phyloP scores from a whole-genome alignment of 345 rosid species.

The Erysimum cheiranthoides region DNA sequence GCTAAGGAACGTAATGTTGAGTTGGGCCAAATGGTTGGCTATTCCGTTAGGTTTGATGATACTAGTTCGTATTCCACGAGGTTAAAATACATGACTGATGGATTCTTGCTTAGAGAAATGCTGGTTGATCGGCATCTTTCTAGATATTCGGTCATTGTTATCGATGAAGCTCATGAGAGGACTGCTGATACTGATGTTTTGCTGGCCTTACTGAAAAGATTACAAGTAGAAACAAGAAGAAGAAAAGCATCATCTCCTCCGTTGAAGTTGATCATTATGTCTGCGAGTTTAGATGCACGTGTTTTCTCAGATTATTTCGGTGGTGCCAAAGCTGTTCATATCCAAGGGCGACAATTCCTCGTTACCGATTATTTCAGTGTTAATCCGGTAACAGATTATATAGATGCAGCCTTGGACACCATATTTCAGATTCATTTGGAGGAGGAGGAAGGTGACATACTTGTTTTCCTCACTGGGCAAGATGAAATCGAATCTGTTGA shows the following conservation, averaged over 20 bases:
- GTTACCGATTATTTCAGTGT: conserved; percentile 75
- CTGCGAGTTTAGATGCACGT: conserved; percentile 95
- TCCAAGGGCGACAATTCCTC: conserved; percentile 83
- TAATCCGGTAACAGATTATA: conserved; percentile 72
- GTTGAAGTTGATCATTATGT: conserved; percentile 86
- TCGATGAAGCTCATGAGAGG: conserved; percentile 98
- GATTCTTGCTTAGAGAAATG: conserved; percentile 86
- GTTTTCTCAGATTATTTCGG: conserved; percentile 81
- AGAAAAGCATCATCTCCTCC: conserved; percentile 49
- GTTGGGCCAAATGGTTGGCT: conserved; percentile 86
- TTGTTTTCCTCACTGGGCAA: conserved; percentile 95
- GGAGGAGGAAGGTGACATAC: conserved; percentile 85
- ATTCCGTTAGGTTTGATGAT: conserved; percentile 86
- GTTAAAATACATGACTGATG: conserved; percentile 95
- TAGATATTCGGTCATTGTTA: conserved; percentile 77
- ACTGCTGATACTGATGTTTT: conserved; percentile 91
- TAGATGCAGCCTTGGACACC: conserved; percentile 77
- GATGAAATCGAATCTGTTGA: conserved; percentile 94
- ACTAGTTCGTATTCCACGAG: conserved; percentile 66
- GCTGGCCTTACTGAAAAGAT: conserved; percentile 80
- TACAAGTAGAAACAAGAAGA: conserved; percentile 30
- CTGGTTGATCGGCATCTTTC: conserved; percentile 84
- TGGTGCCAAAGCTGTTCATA: conserved; percentile 86
- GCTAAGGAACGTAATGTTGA: conserved; percentile 82
- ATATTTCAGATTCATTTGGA: conserved; percentile 89